Conservation (phyloP, 2,329 filamentous ascomycete species). For the Trichoderma sp. region DNA sequence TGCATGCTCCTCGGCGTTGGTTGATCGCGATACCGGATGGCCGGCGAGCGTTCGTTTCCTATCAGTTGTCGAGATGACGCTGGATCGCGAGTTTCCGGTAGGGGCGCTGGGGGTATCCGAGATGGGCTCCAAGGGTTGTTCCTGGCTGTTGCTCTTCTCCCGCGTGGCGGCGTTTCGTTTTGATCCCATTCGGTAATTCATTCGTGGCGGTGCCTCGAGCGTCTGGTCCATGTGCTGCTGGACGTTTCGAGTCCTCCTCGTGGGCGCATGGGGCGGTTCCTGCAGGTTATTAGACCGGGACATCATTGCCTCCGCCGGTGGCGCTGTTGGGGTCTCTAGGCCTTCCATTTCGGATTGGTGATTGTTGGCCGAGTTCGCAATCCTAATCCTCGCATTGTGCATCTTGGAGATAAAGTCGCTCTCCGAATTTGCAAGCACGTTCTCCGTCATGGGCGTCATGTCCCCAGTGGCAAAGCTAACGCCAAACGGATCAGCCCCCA, state of each 20-base stretch:
- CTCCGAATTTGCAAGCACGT: constrained; percentile 43
- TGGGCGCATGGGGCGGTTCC: constrained; percentile 52
- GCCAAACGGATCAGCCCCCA: constrained; percentile 51
- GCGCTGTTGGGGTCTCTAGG: constrained; percentile 57
- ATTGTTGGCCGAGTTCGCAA: constrained; percentile 38
- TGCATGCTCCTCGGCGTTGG: constrained; percentile 56
- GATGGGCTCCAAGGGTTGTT: constrained; percentile 36
- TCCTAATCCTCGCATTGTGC: constrained; percentile 48
- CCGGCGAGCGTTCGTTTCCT: constrained; percentile 93
- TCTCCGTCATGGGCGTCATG: constrained; percentile 40
- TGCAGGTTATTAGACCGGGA: constrained; percentile 29
- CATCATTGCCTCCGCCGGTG: constrained; percentile 25
- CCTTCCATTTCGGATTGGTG: constrained; percentile 48
- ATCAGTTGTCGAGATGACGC: constrained; percentile 50
- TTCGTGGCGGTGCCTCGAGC: constrained; percentile 60
- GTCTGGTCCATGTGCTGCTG: constrained; percentile 50
- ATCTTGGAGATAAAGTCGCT: constrained; percentile 57
- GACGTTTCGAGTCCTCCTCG: constrained; percentile 52
- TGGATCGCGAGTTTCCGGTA: constrained; percentile 36
- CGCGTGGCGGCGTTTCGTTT: constrained; percentile 41
- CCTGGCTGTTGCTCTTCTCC: constrained; percentile 27
- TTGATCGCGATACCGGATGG: constrained; percentile 57
- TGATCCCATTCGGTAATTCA: constrained; percentile 54
- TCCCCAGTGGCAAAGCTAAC: constrained; percentile 40
- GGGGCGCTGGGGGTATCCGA: constrained; percentile 40